These are phyloP conservation scores for Polytrichum commune DNA, from an alignment of 225 moss, liverwort and hornwort genomes.

Conservation along the genomic window DNA sequence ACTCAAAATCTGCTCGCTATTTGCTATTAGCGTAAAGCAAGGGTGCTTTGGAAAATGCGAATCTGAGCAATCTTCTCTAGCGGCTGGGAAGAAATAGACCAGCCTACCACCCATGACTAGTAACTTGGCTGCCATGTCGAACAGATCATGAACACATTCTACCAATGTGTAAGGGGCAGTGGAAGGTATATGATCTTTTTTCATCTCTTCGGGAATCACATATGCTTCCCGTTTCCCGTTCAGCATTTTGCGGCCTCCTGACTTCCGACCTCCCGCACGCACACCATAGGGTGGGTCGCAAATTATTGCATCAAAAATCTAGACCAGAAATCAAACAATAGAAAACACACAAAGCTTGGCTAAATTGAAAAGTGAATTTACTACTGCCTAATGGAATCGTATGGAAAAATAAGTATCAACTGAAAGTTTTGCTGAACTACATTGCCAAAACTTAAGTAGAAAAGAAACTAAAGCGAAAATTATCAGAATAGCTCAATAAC, in stretches of 20 bases:
- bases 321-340: slow-evolving; percentile 8
- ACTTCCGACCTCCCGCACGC: slow-evolving; percentile 94
- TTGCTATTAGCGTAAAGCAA: slow-evolving; percentile 79
- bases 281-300: slow-evolving; percentile 98
- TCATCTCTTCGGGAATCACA: slow-evolving; percentile 68
- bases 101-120: slow-evolving; percentile 85
- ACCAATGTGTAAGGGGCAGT: slow-evolving; percentile 91
- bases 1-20: slow-evolving; percentile 89
- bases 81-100: slow-evolving; percentile 91
- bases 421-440: too few species aligned
- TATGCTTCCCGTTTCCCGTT: slow-evolving; percentile 86
- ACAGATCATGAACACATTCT: slow-evolving; percentile 88
- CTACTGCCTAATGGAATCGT: too few species aligned
- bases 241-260: slow-evolving; percentile 92
- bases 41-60: slow-evolving; percentile 82
- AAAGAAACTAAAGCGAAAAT: too few species aligned
- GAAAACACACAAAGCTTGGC: not conserved
- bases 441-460: too few species aligned
- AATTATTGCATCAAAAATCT: slow-evolving; percentile 94
- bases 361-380: not conserved
- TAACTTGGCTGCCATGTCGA: slow-evolving; percentile 81
- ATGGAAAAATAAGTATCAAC: too few species aligned
- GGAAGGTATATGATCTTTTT: slow-evolving; percentile 85
- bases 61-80: slow-evolving; percentile 78
- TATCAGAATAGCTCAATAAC: too few species aligned